Evolutionary conservation across 1,284 basidiomycete species (phyloP), one percentile per base, ranked within the genome.

Genomic region (Porogramme epimiltina): DNA sequence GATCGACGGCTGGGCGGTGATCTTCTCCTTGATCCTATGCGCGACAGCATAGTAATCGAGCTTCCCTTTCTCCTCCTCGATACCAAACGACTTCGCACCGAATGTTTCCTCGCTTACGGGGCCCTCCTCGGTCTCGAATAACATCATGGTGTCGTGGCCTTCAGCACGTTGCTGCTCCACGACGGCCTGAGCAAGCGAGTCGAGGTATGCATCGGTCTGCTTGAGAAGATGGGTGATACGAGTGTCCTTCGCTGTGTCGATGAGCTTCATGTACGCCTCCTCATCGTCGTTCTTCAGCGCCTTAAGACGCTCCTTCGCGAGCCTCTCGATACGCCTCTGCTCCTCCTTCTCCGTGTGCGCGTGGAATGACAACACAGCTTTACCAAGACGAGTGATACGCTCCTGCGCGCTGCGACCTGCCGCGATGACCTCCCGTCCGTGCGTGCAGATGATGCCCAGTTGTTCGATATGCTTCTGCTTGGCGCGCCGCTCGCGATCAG

Each of bases 171-270:
- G 96, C 71, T 99, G 96, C 13, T 91, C 91, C 55, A 91, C 84
- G 53, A 99, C 95, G 24, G 95, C 95, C 56, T 95, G 92, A 0
- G 95, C 93, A 23, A 99, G 85, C 11, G 91, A 94, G 69, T 98
- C 95, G 61, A 99, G 85, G 73, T 96, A 99, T 1, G 87, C 71
- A 65, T 99, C 96, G 15, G 97, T 99, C 75, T 99, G 96, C 45
- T 90, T 81, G 54, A 99, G 76, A 24, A 99, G 78, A 72, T 99
- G 97, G 0, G 95, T 97, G 73, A 99, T 99, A 76, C 97, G 91
- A 15, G 96, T 98, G 66, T 99, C 97, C 73, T 99, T 99, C 57
- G 96, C 97, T 34, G 96, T 98, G 72, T 99, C 97, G 65, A 99
- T 95, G 63, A 99, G 89, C 70, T 95, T 96, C 82, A 99, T 90